Evolutionary conservation across 345 rosid species (phyloP), one percentile per base, ranked within the genome.

Genomic region (Citropsis articulata): DNA sequence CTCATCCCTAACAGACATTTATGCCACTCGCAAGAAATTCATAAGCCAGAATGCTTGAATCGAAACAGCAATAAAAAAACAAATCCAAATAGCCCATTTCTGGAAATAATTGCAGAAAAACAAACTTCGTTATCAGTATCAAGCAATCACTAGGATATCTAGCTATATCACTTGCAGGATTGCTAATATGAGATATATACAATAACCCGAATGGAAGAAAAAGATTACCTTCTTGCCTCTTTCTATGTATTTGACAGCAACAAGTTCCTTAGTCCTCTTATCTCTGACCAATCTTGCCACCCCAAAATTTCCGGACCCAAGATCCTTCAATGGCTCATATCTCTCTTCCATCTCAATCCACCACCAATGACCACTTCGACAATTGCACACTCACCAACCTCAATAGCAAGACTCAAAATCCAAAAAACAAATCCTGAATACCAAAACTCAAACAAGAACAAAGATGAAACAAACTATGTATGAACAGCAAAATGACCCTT

Each of bases 191-290:
- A 21, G 4, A 56, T 42, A 31, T 1, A 30, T 2, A 9, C 77
- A 24, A 28, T 42, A 38, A 21, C 7, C 45, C 4, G 24, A 69
- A 24, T 7, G 19, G 22, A 73, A 31, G 24, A 67, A 22, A 18
- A 73, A 31, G 27, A 64, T 82, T 50, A 92, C 98, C 98, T 93
- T 95, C 79, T 88, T 87, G 69, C 98, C 98, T 85, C 98, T 90
- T 87, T 92, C 98, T 67, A 95, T 95, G 80, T 90, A 93, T 69
- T 95, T 95, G 72, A 95, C 95, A 66, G 98, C 97, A 89, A 91
- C 86, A 86, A 95, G 98, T 76, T 93, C 94, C 68, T 86, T 90
- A 53, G 91, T 89, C 82, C 85, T 91, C 89, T 92, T 91, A 75
- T 95, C 98, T 73, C 91, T 88, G 48, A 88, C 94, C 81, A 95